Evolutionary conservation across 2,329 filamentous ascomycete genomes (phyloP).

Genomic region (Zymoseptoria crescenta): DNA sequence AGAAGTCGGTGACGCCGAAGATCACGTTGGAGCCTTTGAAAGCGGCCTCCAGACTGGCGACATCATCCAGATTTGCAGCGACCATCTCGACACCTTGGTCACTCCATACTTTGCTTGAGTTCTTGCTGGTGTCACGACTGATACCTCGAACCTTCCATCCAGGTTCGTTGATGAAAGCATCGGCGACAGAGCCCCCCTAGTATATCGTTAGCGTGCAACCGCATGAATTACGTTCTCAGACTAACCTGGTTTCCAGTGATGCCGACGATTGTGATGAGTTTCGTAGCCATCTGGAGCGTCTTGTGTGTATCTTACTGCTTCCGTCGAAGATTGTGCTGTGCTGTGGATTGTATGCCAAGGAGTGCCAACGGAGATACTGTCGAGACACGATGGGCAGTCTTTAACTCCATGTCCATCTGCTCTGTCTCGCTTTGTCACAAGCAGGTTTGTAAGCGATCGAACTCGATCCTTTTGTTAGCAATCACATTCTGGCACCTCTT

Average conservation of each 20-base stretch:
- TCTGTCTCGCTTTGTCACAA: too few species aligned
- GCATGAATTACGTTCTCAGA: slow-evolving; percentile 38
- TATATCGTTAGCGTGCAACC: background rate
- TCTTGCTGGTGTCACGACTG: slow-evolving; percentile 35
- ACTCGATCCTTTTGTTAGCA: too few species aligned
- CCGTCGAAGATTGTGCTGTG: background rate
- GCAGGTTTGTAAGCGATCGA: too few species aligned
- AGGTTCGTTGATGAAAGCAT: slow-evolving; percentile 17
- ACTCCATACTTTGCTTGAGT: slow-evolving; percentile 25
- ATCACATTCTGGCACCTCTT: too few species aligned
- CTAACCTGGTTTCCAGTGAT: slow-evolving; percentile 24
- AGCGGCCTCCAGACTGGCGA: slow-evolving; percentile 23
- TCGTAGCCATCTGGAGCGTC: slow-evolving; percentile 5
- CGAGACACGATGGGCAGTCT: too few species aligned
- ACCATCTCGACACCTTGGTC: slow-evolving; percentile 31
- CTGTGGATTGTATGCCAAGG: background rate
- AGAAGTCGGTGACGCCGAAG: slow-evolving; percentile 33
- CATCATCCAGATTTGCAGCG: slow-evolving; percentile 26
- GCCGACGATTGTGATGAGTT: slow-evolving; percentile 31
- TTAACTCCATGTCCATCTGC: background rate
- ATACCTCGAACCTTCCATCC: slow-evolving; percentile 26
- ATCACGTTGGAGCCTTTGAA: slow-evolving; percentile 32
- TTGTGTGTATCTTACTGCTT: background rate
- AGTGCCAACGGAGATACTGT: too few species aligned
- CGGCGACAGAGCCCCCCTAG: slow-evolving; percentile 16